A percentile compares a stretch with the other conserved stretches of the same genome.
Evolutionary conservation across 208 protist genomes (phyloP).

Genomic region (Crithidia bombi): DNA sequence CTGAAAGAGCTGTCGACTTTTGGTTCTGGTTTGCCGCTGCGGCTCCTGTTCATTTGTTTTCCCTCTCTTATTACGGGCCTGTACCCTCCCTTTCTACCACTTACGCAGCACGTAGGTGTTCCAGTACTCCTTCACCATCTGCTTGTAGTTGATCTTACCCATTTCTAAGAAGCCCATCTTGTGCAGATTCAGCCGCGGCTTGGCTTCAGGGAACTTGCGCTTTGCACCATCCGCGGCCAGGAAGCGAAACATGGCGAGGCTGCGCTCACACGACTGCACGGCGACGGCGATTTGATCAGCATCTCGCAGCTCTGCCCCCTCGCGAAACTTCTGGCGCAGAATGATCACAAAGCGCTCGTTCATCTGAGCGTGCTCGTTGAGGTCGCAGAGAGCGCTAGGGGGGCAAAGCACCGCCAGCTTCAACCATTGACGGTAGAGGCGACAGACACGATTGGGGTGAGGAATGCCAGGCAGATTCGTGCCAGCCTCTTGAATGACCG

Average conservation of each 20-base stretch:
- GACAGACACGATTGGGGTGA: conserved; percentile 75
- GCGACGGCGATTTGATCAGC: conserved; percentile 82
- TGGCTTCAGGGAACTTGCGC: conserved; percentile 85
- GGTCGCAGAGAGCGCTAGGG: conserved; percentile 71
- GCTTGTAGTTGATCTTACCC: conserved; percentile 87
- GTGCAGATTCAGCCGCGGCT: conserved; percentile 82
- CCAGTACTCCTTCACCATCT: conserved; percentile 92
- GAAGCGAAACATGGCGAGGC: conserved; percentile 85
- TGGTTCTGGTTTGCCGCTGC: no score
- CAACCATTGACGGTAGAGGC: conserved; percentile 85
- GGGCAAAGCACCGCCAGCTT: conserved; percentile 88
- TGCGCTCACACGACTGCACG: conserved; percentile 85
- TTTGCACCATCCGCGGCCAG: conserved; percentile 79
- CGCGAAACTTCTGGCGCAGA: conserved; percentile 86
- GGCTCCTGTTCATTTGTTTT: neutral
- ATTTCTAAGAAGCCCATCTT: conserved; percentile 91
- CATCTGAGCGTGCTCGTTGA: conserved; percentile 91
- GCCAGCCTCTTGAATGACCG: conserved; percentile 68
- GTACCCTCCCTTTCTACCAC: conserved; percentile 79
- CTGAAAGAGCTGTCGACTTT: no score
- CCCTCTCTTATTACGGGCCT: no score
- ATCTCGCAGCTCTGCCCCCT: conserved; percentile 76
- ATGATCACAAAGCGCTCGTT: conserved; percentile 91
- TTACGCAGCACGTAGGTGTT: conserved; percentile 87
- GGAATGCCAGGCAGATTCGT: conserved; percentile 82